phyloP scores from a whole-genome alignment of 176 grass and related monocot species.

The Carex scoparia region DNA sequence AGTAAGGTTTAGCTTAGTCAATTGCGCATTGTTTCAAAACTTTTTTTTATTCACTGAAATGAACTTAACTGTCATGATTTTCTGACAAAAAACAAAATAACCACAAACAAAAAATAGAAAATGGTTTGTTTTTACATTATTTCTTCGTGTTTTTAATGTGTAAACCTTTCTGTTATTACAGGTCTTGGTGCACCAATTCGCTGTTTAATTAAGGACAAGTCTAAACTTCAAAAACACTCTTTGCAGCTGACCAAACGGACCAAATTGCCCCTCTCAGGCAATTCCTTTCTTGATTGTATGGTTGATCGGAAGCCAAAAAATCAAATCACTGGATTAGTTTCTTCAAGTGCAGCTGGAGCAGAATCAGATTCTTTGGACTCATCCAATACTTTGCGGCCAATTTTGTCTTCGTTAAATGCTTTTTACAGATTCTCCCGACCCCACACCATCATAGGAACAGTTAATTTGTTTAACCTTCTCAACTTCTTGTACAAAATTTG shows the following conservation, averaged over 20 bases:
- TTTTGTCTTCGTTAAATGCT: slow-evolving; percentile 65
- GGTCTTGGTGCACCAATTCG: neutral
- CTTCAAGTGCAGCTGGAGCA: slow-evolving; percentile 50
- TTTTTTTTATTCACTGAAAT: neutral
- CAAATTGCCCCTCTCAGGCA: neutral
- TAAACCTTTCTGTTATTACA: slow-evolving; percentile 2
- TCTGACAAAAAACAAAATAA: neutral
- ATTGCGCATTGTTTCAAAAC: neutral
- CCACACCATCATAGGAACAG: slow-evolving; percentile 99
- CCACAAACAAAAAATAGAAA: neutral
- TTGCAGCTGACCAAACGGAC: neutral
- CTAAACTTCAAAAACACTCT: slow-evolving; percentile 3
- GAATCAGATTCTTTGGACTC: slow-evolving; percentile 48
- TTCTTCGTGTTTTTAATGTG: neutral
- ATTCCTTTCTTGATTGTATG: neutral
- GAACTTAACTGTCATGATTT: neutral
- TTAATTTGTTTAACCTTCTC: slow-evolving; percentile 41
- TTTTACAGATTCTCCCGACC: slow-evolving; percentile 97
- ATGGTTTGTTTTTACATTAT: neutral
- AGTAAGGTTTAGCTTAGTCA: neutral
- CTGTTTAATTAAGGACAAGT: slow-evolving; percentile 18
- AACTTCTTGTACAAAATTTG: neutral
- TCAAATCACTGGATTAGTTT: neutral
- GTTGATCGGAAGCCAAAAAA: slow-evolving; percentile 1
- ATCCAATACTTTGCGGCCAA: slow-evolving; percentile 41